Evolutionary conservation across 1,284 basidiomycete genomes (phyloP), one percentile per base, ranked within the genome.

Genomic region (Apiotrichum sp.): DNA sequence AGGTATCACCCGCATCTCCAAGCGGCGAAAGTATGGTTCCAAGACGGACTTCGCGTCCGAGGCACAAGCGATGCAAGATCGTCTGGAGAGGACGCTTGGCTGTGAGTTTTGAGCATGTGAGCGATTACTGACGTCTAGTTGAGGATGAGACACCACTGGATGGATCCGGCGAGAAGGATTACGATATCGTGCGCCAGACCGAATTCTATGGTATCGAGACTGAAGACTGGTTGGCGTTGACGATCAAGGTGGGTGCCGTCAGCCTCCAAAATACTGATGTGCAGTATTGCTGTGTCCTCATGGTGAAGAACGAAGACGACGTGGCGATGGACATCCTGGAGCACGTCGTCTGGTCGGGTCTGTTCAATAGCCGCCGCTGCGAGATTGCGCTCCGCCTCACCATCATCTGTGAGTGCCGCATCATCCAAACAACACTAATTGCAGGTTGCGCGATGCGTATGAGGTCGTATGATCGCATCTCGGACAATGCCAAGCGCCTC

Each of bases 241-340:
- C 93, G 64, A 84, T 95, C 78, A 87, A 92, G 79, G 92, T 90
- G 52, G 58, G 79, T 61, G 31, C 58, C 29, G 36, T 0, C 3
- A 14, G 2, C 8, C 7, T 13, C 7, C 7, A 10, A 3, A 6
- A n/a, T 22, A 22, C 22, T 22, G 39, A 51, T 33, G 2, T 3
- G 9, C 63, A 97, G 89, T 96, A 96, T 70, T 83, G 86, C 53
- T 91, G 95, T 70, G 79, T 88, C 6, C 78, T 93, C 39, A 88
- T 89, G 62, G 76, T 77, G 33, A 67, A 52, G 78, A 79, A 69
- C 78, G 84, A 58, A 79, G 81, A 84, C 63, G 84, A 86, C 6
- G 73, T 83, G 6, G 90, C 86, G 0, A 83, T 87, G 47, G 89
- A 93, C 65, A 80, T 93, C 0, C 78, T 95, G 1, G 81, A 85